Conservation (phyloP, 306 rosid species). For the Vigna hirtella region DNA sequence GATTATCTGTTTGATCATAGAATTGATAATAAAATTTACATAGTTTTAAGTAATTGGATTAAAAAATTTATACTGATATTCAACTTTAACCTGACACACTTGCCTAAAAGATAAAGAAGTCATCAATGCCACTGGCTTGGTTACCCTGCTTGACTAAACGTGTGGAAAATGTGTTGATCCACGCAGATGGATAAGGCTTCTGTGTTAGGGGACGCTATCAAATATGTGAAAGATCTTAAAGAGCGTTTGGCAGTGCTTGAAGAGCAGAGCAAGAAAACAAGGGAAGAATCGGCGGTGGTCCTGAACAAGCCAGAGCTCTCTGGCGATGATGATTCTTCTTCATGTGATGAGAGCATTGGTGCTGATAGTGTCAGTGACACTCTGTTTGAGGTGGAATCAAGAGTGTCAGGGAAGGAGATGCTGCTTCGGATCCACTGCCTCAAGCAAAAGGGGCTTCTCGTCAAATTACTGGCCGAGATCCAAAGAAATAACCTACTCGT, state of each 20-base stretch:
- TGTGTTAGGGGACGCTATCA: slow-evolving; percentile 72
- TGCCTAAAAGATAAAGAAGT: not conserved
- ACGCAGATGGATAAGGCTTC: slow-evolving; percentile 82
- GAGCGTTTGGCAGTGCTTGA: slow-evolving; percentile 61
- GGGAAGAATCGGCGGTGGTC: slow-evolving; percentile 51
- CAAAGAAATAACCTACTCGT: slow-evolving; percentile 57
- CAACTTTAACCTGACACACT: not conserved
- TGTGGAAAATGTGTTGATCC: not conserved
- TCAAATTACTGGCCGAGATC: slow-evolving; percentile 57
- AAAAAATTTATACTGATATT: not conserved
- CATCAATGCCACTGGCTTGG: not conserved
- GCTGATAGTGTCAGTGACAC: slow-evolving; percentile 26
- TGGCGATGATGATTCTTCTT: slow-evolving; percentile 56
- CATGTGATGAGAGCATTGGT: slow-evolving; percentile 56
- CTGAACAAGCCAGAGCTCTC: slow-evolving; percentile 50
- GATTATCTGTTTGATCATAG: not conserved
- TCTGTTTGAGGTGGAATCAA: slow-evolving; percentile 66
- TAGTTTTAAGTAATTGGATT: not conserved
- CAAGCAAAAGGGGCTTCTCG: slow-evolving; percentile 57
- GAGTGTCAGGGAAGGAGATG: slow-evolving; percentile 65
- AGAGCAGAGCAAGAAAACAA: slow-evolving; percentile 62
- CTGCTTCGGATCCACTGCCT: slow-evolving; percentile 65
- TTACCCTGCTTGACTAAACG: not conserved
- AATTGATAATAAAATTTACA: not conserved
- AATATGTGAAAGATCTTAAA: slow-evolving; percentile 70